Conservation (phyloP, 2,329 filamentous ascomycete genomes). For the Sporothrix pseudoabietina region DNA sequence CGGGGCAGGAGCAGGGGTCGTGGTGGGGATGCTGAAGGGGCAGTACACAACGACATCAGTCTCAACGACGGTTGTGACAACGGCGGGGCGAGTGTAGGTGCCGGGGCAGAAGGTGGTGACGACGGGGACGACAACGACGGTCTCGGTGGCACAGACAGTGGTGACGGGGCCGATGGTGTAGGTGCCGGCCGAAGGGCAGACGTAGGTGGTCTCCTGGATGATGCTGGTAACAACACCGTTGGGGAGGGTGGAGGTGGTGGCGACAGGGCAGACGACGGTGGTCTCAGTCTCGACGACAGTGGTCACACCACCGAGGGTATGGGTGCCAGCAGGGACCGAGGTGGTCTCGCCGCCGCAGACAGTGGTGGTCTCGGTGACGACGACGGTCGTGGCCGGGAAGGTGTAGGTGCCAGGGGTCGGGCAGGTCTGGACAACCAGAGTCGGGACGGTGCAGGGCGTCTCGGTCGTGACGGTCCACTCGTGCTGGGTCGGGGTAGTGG, state of each 20-base stretch:
- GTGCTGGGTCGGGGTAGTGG: neutral
- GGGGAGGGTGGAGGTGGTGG: slow-evolving; percentile 61
- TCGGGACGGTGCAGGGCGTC: slow-evolving; percentile 47
- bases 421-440: slow-evolving; percentile 57
- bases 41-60: slow-evolving; percentile 70
- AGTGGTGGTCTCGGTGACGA: slow-evolving; percentile 66
- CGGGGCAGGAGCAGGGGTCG: slow-evolving; percentile 31
- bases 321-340: slow-evolving; percentile 61
- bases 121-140: slow-evolving; percentile 64
- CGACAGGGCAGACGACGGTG: slow-evolving; percentile 70
- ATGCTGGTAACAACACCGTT: slow-evolving; percentile 63
- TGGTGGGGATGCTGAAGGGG: slow-evolving; percentile 59
- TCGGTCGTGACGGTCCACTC: slow-evolving; percentile 35
- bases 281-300: slow-evolving; percentile 68
- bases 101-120: slow-evolving; percentile 67
- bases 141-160: slow-evolving; percentile 54
- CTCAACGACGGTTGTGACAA: slow-evolving; percentile 68
- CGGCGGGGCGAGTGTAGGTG: slow-evolving; percentile 70
- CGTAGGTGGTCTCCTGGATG: slow-evolving; percentile 27
- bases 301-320: slow-evolving; percentile 73
- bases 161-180: slow-evolving; percentile 74
- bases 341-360: slow-evolving; percentile 66
- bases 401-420: slow-evolving; percentile 73
- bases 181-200: slow-evolving; percentile 56
- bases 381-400: slow-evolving; percentile 71